Conservation (phyloP, 192 early-diverging fungal genomes). For the Backusella tuberculispora region DNA sequence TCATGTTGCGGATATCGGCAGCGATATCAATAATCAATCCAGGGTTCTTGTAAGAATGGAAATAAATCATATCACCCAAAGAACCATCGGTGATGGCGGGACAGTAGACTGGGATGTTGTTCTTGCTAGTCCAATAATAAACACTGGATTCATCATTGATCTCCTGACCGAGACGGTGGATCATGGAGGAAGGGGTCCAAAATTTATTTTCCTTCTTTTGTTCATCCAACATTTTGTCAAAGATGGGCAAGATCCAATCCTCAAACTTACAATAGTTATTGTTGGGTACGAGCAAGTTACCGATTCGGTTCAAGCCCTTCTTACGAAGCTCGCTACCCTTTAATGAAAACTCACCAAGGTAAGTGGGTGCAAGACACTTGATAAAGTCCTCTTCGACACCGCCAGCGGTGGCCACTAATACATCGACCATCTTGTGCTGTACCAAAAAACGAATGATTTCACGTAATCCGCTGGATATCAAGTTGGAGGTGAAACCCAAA, state of each 20-base stretch:
- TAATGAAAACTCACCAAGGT: constrained; percentile 79
- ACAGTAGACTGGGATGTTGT: constrained; percentile 97
- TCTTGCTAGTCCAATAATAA: constrained; percentile 89
- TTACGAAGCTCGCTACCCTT: constrained; percentile 79
- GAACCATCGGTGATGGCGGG: constrained; percentile 98
- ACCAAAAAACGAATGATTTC: constrained; percentile 91
- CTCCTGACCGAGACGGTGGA: constrained; percentile 83
- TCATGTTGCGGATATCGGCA: constrained; percentile 88
- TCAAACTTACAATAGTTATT: constrained; percentile 99
- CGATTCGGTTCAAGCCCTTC: constrained; percentile 94
- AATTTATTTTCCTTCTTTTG: constrained; percentile 79
- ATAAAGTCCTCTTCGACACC: constrained; percentile 99
- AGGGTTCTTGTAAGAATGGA: constrained; percentile 95
- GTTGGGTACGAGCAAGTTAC: constrained; percentile 97
- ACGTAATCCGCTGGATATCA: constrained; percentile 93
- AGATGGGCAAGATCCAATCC: constrained; percentile 95
- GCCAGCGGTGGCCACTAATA: constrained; percentile 91
- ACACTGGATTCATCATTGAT: constrained; percentile 90
- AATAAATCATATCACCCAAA: constrained; percentile 99
- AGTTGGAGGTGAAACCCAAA: constrained; percentile 96
- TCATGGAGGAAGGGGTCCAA: constrained; percentile 95
- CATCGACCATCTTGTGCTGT: constrained; percentile 87
- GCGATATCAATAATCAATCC: constrained; percentile 94
- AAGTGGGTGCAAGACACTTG: constrained; percentile 92
- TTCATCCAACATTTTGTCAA: constrained; percentile 92